Percentiles rank a stretch among this genome's conserved stretches.
Conservation (phyloP, 23 red algal genomes). For the Gracilariopsis chorda region DNA sequence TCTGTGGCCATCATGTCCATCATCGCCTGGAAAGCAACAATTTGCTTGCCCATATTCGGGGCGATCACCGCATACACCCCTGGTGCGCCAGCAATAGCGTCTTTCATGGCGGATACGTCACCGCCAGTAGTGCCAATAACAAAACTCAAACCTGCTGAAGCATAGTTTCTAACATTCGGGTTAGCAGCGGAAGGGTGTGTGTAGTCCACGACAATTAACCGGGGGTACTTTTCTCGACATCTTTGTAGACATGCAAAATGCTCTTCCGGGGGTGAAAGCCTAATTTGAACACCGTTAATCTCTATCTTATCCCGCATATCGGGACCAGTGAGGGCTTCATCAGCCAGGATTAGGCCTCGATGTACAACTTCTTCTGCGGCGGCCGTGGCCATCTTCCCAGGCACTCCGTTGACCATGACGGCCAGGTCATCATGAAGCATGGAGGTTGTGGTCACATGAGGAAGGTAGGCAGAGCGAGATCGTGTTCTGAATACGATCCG, state of each 20-base stretch:
- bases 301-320: neutral
- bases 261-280: neutral
- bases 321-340: conserved; percentile 42
- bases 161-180: conserved; percentile 80
- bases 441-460: neutral
- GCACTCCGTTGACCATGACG: conserved; percentile 96
- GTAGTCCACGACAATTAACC: conserved; percentile 85
- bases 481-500: neutral
- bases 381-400: conserved; percentile 88
- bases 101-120: conserved; percentile 57
- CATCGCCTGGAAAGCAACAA: conserved; percentile 97
- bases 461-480: neutral
- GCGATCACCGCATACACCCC: conserved; percentile 90
- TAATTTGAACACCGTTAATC: neutral
- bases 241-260: conserved; percentile 44
- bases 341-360: conserved; percentile 58
- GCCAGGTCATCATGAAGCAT: neutral
- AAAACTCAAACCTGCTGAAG: conserved; percentile 56
- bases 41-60: conserved; percentile 99
- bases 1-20: conserved; percentile 72
- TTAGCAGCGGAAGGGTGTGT: conserved; percentile 90
- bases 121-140: conserved; percentile 98
- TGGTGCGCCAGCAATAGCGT: neutral
- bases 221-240: conserved; percentile 7
- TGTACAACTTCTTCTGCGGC: conserved; percentile 71